phyloP scores from a whole-genome alignment of 108 stramenopile species.

The Conticribra weissflogii region DNA sequence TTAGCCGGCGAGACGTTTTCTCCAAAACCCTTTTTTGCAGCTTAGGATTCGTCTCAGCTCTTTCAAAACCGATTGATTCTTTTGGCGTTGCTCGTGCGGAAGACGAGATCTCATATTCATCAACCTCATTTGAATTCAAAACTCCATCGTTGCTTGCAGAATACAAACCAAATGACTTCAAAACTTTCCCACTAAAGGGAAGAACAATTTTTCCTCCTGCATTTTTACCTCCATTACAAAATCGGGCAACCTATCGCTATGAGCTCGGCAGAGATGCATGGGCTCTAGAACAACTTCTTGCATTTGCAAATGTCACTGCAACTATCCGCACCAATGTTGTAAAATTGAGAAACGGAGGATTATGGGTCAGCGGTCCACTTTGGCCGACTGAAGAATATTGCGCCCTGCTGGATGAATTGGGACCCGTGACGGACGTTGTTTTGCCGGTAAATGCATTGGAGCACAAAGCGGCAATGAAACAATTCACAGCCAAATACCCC shows the following conservation, averaged over 20 bases:
- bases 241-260: constrained; percentile 64
- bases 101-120: neutral
- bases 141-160: neutral
- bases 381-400: constrained; percentile 69
- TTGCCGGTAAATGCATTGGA: constrained; percentile 65
- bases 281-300: constrained; percentile 69
- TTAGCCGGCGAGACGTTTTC: constrained; percentile 9
- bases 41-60: neutral
- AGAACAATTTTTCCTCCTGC: constrained; percentile 33
- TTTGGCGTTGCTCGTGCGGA: neutral
- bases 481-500: constrained; percentile 51
- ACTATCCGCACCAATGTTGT: constrained; percentile 63
- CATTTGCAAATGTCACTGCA: constrained; percentile 71
- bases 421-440: constrained; percentile 52
- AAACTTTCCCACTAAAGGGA: constrained; percentile 3
- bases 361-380: constrained; percentile 62
- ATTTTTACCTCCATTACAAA: constrained; percentile 58
- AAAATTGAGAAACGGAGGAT: constrained; percentile 46
- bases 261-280: constrained; percentile 61
- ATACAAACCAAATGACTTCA: constrained; percentile 3
- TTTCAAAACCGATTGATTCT: constrained; percentile 6
- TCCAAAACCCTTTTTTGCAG: neutral
- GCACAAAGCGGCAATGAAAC: constrained; percentile 58
- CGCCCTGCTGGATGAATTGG: constrained; percentile 49
- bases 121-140: neutral